phyloP scores from a whole-genome alignment of 192 early-diverging fungal genomes.

The Podochytrium sp. region DNA sequence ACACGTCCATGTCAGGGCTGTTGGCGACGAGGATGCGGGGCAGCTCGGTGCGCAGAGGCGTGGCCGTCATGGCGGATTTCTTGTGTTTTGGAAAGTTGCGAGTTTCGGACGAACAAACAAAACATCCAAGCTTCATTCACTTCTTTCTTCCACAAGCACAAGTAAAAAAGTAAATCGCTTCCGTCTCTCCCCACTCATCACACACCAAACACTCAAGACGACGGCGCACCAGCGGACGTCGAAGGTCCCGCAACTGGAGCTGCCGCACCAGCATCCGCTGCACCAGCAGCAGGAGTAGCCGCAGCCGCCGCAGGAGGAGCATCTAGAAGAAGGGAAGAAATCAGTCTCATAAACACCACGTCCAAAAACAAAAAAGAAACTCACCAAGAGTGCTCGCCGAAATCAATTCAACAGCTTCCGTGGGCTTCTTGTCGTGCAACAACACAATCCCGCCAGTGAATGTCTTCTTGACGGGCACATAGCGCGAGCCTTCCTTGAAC shows the following conservation, averaged over 20 bases:
- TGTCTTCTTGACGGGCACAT: conserved; percentile 81
- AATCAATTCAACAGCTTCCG: conserved; percentile 84
- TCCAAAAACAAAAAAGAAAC: conserved; percentile 3
- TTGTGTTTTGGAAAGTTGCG: no score
- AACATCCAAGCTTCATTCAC: no score
- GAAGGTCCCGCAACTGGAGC: neutral
- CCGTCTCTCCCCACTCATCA: neutral
- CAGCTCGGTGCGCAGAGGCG: no score
- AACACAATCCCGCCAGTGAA: conserved; percentile 85
- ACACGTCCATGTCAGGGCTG: no score
- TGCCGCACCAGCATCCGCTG: neutral
- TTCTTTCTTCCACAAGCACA: no score
- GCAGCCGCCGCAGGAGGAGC: conserved; percentile 1
- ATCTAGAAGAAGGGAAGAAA: neutral
- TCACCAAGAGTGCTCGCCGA: conserved; percentile 32
- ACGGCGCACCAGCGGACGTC: neutral
- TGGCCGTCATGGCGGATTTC: no score
- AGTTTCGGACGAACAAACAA: no score
- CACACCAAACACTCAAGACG: neutral
- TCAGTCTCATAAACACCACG: neutral
- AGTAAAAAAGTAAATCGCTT: neutral
- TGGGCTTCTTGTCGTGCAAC: conserved; percentile 75
- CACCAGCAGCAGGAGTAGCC: neutral
- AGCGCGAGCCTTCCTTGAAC: conserved; percentile 84
- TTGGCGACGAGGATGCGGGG: no score